Evolutionary conservation across 2,329 filamentous ascomycete species (phyloP).

Genomic region (Ophiostoma populinum): DNA sequence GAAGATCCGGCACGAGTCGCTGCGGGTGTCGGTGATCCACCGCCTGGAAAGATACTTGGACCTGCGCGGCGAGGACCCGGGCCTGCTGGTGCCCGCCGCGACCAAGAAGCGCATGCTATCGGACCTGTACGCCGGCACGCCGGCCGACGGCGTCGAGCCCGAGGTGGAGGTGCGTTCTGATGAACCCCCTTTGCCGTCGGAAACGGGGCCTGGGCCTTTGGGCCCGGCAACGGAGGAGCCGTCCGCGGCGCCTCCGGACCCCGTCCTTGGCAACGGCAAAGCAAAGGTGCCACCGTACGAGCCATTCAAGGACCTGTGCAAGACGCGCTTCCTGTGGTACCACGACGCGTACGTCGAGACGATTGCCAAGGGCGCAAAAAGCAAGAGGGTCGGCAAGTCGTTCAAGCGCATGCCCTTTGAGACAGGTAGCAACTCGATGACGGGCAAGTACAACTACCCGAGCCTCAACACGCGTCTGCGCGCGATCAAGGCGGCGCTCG

Average conservation of each 20-base stretch:
- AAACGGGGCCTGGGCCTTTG: no score
- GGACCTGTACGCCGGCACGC: no score
- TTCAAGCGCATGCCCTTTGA: slow-evolving; percentile 90
- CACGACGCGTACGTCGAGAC: slow-evolving; percentile 69
- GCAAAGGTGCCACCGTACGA: slow-evolving; percentile 48
- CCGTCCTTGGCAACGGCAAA: slow-evolving; percentile 31
- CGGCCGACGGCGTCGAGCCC: no score
- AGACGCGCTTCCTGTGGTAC: slow-evolving; percentile 90
- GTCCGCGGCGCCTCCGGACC: slow-evolving; percentile 26
- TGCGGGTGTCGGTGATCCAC: slow-evolving; percentile 74
- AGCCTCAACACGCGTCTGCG: slow-evolving; percentile 53
- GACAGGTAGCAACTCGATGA: slow-evolving; percentile 58
- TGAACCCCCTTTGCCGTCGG: no score
- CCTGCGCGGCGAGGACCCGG: slow-evolving; percentile 32
- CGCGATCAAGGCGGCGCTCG: slow-evolving; percentile 50
- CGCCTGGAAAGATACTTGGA: slow-evolving; percentile 61
- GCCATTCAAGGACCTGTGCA: slow-evolving; percentile 79
- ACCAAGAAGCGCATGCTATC: no score
- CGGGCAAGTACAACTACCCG: slow-evolving; percentile 67
- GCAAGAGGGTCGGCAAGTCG: slow-evolving; percentile 41
- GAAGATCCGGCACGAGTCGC: slow-evolving; percentile 84
- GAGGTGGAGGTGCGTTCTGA: no score
- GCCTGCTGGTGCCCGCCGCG: not conserved
- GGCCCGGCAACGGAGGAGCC: slow-evolving; percentile 10
- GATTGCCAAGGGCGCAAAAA: slow-evolving; percentile 45